phyloP scores from a whole-genome alignment of 768 basidiomycete species.

The Glaciozyma antarctica region DNA sequence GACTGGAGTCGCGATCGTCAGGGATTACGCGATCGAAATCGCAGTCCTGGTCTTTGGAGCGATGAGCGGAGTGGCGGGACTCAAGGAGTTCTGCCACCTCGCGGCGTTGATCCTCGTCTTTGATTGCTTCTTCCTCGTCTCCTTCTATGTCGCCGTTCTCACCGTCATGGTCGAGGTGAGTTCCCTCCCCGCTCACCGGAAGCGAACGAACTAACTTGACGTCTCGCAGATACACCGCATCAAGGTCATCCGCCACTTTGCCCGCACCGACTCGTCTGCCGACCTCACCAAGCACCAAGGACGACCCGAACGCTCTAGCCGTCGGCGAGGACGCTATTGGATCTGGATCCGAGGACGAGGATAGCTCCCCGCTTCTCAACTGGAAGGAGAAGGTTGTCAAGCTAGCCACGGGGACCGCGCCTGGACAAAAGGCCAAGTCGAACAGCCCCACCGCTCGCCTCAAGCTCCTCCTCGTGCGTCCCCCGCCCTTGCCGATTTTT shows the following conservation, averaged over 20 bases:
- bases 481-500: constrained; percentile 38
- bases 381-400: constrained; percentile 26
- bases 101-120: constrained; percentile 77
- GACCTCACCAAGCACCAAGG: constrained; percentile 32
- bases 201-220: not conserved
- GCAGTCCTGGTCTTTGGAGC: constrained; percentile 81
- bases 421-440: constrained; percentile 41
- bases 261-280: constrained; percentile 35
- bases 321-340: constrained; percentile 14
- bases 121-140: constrained; percentile 80
- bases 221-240: constrained; percentile 44
- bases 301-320: constrained; percentile 27
- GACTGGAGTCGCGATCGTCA: constrained; percentile 71
- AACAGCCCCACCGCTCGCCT: constrained; percentile 77
- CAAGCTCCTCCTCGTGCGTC: constrained; percentile 61
- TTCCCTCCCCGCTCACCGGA: not conserved
- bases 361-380: constrained; percentile 9
- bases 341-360: constrained; percentile 17
- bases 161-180: constrained; percentile 90
- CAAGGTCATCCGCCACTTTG: constrained; percentile 43
- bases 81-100: constrained; percentile 88
- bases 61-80: constrained; percentile 71
- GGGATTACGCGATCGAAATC: constrained; percentile 89
- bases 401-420: constrained; percentile 26
- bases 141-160: constrained; percentile 78